Evolutionary conservation across 805 yeast genomes (phyloP).

Genomic region (Candida orba): DNA sequence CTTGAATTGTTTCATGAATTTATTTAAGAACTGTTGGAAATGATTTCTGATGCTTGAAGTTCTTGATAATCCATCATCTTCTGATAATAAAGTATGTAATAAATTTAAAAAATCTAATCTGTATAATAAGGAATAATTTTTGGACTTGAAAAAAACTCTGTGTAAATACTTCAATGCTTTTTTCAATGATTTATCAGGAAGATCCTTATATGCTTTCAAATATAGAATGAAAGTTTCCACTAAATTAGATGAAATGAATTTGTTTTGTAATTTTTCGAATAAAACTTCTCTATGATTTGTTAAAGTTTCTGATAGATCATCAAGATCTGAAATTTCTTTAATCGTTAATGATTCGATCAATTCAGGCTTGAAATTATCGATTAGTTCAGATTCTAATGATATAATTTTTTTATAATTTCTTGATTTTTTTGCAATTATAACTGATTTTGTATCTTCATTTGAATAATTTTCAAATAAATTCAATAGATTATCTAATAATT

Average conservation of each 20-base stretch:
- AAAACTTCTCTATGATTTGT: conserved; percentile 34
- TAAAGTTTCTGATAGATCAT: conserved; percentile 8
- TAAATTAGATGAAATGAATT: conserved; percentile 50
- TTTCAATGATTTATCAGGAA: conserved; percentile 53
- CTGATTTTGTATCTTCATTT: conserved; percentile 44
- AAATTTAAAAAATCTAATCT: conserved; percentile 68
- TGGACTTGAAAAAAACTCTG: conserved; percentile 56
- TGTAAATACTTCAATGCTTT: conserved; percentile 65
- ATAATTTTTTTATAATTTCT: conserved; percentile 22
- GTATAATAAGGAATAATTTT: conserved; percentile 49
- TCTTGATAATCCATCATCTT: conserved; percentile 39
- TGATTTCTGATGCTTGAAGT: conserved; percentile 44
- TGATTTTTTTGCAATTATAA: conserved; percentile 39
- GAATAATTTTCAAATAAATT: conserved; percentile 63
- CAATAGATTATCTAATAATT: conserved; percentile 56
- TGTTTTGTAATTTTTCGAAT: conserved; percentile 33
- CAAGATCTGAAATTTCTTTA: conserved; percentile 25
- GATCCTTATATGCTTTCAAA: conserved; percentile 53
- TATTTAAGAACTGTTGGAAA: conserved; percentile 55
- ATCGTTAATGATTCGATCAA: not conserved
- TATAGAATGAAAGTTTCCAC: conserved; percentile 60
- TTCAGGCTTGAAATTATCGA: conserved; percentile 23
- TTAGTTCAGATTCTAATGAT: conserved; percentile 24
- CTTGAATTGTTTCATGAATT: conserved; percentile 55
- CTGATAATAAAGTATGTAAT: conserved; percentile 45